Base-by-base conservation (phyloP, 495 filamentous ascomycete genomes). In the Sordaria brevicollis region DNA sequence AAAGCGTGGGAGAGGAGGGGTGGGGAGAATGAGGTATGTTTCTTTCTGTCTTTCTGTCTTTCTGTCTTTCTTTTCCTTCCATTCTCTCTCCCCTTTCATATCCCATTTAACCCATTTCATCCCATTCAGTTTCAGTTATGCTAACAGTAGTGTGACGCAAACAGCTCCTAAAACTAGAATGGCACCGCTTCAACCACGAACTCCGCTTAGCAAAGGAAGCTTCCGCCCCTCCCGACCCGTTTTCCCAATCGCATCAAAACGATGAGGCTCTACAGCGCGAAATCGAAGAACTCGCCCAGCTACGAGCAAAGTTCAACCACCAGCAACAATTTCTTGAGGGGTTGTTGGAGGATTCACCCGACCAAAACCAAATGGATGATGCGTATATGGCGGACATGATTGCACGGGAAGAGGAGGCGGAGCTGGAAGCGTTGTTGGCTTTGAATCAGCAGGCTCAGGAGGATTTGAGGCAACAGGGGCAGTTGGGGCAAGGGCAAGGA, bases 21-120 rank as follows among this genome's bases (percentile, higher is more conserved):
- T 41, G 82, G 92, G 2, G 91, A 92, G 62, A 92, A 97, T 69
- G 90, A 96, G 85, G 88, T 96, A 82, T 34, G 80, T 76, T 35
- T 34, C 0, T 25, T 31, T n/a, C 5, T 21, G 1, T 4, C 35
- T 37, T 34, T 25, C 36, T n/a, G n/a, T n/a, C 1, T 21, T 41
- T 17, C 7, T 13, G 35, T 1, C 17, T n/a, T 13, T 5, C 3
- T 15, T 17, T 29, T 13, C 41, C 15, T 11, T n/a, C 6, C 7
- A 13, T 2, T 8, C 49, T 33, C 1, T 15, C 62, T 21, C 35
- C 39, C 39, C 37, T 35, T 33, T 4, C n/a, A n/a, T 25, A 13
- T 9, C 34, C n/a, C 38, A 31, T n/a, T n/a, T n/a, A 29, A 33
- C 11, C 67, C 25, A 15, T n/a, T n/a, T 21, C 43, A 21, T 37